Conservation (phyloP, 192 early-diverging fungal genomes). For the Coemansia sp. region DNA sequence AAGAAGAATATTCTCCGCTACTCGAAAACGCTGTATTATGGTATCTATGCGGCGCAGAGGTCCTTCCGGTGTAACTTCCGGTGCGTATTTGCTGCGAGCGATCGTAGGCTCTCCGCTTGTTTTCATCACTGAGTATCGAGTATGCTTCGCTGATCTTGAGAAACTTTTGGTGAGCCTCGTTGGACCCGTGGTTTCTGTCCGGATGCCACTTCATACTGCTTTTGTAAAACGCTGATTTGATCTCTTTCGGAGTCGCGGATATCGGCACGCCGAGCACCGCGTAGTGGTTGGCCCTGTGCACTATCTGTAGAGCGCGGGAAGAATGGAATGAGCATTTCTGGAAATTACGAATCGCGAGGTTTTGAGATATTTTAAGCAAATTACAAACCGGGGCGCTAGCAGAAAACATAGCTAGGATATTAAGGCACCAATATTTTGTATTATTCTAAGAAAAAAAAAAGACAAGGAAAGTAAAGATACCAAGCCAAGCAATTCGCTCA, state of each 20-base stretch:
- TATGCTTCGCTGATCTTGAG: constrained; percentile 87
- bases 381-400: not conserved
- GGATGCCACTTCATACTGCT: constrained; percentile 78
- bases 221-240: constrained; percentile 50
- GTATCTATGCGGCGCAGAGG: constrained; percentile 14
- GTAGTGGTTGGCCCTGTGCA: constrained; percentile 44
- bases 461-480: not conserved
- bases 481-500: too few species aligned
- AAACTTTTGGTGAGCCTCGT: constrained; percentile 71
- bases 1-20: constrained; percentile 44
- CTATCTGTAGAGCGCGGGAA: constrained; percentile 1
- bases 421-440: not conserved
- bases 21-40: constrained; percentile 47
- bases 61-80: not conserved
- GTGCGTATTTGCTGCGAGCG: constrained; percentile 46
- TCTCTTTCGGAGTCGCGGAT: constrained; percentile 29
- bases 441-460: not conserved
- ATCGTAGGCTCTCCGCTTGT: constrained; percentile 79
- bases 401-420: not conserved
- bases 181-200: constrained; percentile 70
- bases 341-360: not conserved
- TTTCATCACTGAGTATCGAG: constrained; percentile 71
- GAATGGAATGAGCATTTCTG: constrained; percentile 23
- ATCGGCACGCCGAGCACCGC: constrained; percentile 32
- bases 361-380: not conserved